Conservation (phyloP, 495 filamentous ascomycete genomes). For the Aspergillus ostianus region DNA sequence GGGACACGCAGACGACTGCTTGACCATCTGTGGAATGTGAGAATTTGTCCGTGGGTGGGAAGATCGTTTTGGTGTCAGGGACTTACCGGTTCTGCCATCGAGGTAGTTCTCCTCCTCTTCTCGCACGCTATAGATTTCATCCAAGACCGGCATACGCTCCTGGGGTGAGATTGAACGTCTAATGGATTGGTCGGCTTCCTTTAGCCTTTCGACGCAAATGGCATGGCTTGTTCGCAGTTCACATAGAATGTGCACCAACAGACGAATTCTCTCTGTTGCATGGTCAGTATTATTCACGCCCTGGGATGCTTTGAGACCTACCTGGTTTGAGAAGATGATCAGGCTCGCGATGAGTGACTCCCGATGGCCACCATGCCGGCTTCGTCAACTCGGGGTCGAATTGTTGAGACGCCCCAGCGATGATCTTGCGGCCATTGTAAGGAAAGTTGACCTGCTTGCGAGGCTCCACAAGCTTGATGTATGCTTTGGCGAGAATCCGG, state of each 20-base stretch:
- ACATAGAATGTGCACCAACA: slow-evolving; percentile 60
- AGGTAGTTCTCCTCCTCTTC: slow-evolving; percentile 58
- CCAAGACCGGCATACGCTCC: slow-evolving; percentile 46
- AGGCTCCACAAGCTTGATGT: slow-evolving; percentile 76
- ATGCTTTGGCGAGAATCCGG: slow-evolving; percentile 66
- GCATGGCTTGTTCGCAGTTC: slow-evolving; percentile 38
- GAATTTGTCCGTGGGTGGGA: not conserved
- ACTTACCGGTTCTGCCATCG: slow-evolving; percentile 56
- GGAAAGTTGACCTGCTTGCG: slow-evolving; percentile 82
- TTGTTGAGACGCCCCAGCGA: slow-evolving; percentile 34
- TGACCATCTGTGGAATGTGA: slow-evolving; percentile 15
- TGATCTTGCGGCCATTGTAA: slow-evolving; percentile 61
- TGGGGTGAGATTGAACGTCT: slow-evolving; percentile 39
- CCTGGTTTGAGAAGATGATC: slow-evolving; percentile 74
- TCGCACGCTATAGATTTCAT: slow-evolving; percentile 66
- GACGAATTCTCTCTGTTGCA: slow-evolving; percentile 54
- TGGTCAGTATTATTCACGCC: not conserved
- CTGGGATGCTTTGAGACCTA: slow-evolving; percentile 28
- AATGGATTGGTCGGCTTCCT: slow-evolving; percentile 43
- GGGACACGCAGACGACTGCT: slow-evolving; percentile 29
- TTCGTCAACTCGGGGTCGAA: slow-evolving; percentile 42
- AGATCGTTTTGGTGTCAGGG: not conserved
- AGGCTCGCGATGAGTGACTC: slow-evolving; percentile 69
- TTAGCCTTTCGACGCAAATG: slow-evolving; percentile 35
- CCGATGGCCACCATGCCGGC: slow-evolving; percentile 77